Evolutionary conservation across 441 rosid species (phyloP), one percentile per base, ranked within the genome.

Genomic region (Syzygium malaccense): DNA sequence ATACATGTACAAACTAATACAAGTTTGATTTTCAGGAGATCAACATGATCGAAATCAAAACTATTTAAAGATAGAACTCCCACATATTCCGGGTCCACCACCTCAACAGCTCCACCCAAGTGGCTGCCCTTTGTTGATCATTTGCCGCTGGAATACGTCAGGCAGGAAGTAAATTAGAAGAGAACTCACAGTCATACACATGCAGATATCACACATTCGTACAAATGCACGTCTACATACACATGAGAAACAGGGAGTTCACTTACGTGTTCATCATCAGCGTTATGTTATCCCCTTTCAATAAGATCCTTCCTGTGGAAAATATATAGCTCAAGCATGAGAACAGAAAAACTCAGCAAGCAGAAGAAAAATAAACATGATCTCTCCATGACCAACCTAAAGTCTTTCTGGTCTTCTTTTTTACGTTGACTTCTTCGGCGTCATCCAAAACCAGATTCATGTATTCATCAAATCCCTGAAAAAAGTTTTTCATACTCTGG

Each of bases 401-500:
- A 85, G 96, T 88, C 90, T 98, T 96, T 91, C 94, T 95, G 54
- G 92, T 97, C 90, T 97, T 95, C 87, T 97, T 97, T 95, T 98
- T 96, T 91, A 97, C 55, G 79, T 92, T 95, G 88, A 96, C 98
- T 92, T 98, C 98, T 91, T 98, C 99, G 45, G 99, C 98, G 57
- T 98, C 99, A 41, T 96, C 99, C 88, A 96, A 90, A 45, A 98
- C 99, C 85, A 98, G 91, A 89, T 96, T 98, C 99, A 98, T 98
- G 92, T 96, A 96, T 90, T 98, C 99, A 85, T 96, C 99, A 89
- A 98, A 96, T 2, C 98, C 99, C 99, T 96, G 92, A 58, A 26
- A 79, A 87, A 32, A 37, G 1, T 1, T 11, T 37, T 0, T 85
- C 6, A 15, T 32, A 55, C 20, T 20, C 64, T 33, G 87, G 68